phyloP scores from a whole-genome alignment of 2,329 filamentous ascomycete species.

The Neonectria sp. region DNA sequence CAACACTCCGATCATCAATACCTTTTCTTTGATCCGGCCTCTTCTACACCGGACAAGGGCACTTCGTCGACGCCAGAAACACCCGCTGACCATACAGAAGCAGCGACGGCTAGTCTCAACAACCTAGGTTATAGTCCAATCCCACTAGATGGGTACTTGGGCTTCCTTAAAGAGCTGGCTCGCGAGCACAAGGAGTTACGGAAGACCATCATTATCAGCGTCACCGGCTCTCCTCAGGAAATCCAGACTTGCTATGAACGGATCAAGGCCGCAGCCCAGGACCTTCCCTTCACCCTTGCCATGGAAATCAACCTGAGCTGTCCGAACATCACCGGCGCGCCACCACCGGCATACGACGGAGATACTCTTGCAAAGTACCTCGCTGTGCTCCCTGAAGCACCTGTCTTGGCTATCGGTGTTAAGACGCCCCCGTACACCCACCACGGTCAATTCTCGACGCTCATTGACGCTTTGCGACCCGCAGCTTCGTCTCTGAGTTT shows the following conservation, averaged over 20 bases:
- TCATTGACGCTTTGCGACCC: conserved; percentile 66
- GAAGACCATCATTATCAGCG: conserved; percentile 79
- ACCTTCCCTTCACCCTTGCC: conserved; percentile 67
- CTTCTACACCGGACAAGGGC: conserved; percentile 39
- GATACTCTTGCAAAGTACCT: conserved; percentile 70
- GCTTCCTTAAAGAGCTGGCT: conserved; percentile 66
- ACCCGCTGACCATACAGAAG: conserved; percentile 41
- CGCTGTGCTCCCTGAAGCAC: conserved; percentile 56
- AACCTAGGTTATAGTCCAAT: conserved; percentile 82
- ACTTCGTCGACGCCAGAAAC: conserved; percentile 35
- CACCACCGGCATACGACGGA: conserved; percentile 79
- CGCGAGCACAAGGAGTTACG: conserved; percentile 27
- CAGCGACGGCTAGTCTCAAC: conserved; percentile 69
- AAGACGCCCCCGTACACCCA: conserved; percentile 87
- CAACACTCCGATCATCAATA: conserved; percentile 74
- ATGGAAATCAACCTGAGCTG: conserved; percentile 87
- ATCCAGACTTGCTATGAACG: conserved; percentile 69
- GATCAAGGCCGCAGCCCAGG: conserved; percentile 57
- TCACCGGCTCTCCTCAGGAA: conserved; percentile 75
- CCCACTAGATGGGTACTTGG: conserved; percentile 71
- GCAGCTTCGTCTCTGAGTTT: conserved; percentile 67
- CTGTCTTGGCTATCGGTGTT: conserved; percentile 68
- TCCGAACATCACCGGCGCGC: conserved; percentile 78
- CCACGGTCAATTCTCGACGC: conserved; percentile 71
- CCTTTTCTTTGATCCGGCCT: conserved; percentile 71